Base-by-base conservation (phyloP, 257 asterid genomes). In the Anisodus acutangulus region DNA sequence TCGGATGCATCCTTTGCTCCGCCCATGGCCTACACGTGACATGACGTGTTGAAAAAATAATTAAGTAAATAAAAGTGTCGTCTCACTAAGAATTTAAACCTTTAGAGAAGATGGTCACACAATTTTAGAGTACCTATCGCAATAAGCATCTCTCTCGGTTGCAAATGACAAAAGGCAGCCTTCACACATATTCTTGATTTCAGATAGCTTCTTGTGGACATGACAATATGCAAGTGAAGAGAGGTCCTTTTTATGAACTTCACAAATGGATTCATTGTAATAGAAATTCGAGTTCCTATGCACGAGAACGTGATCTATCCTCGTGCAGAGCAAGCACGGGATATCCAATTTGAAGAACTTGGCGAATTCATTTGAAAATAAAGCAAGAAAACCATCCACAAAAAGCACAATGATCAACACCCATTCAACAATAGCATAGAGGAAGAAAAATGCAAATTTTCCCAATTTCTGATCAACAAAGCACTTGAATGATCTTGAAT, bases 281-380 rank as follows among this genome's bases (percentile, higher is more conserved):
- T 90, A 93, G 58, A 91, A 91, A 67, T 76, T 87, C 9, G 95
- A 81, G 86, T 86, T 62, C 76, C 93, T 87, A 31, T 78, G 95
- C 22, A 92, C 89, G 8, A 97, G 89, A 22, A 93, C 66, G 71
- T 93, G 97, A 84, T 95, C 97, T n/a, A 97, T 87, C 79, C 98
- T 89, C 0, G 98, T 93, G 80, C 98, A 97, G 53, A 97, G 89
- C 90, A 97, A 85, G 22, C 99, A 97, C 1, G 99, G 99, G 82
- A 86, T 90, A 79, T 83, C 81, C 76, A 94, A 90, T 11, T 93
- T 94, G 35, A 95, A 94, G 26, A 92, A 85, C 39, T 87, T 82
- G 43, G 99, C 95, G 17, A 93, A 87, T 82, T 97, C 98, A 39
- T 93, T 89, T 19, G 91, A 89, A 9, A 92, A 35, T 68, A 93